Conservation (phyloP, 352 stramenopile species). For the Thalassiosira oceanica region DNA sequence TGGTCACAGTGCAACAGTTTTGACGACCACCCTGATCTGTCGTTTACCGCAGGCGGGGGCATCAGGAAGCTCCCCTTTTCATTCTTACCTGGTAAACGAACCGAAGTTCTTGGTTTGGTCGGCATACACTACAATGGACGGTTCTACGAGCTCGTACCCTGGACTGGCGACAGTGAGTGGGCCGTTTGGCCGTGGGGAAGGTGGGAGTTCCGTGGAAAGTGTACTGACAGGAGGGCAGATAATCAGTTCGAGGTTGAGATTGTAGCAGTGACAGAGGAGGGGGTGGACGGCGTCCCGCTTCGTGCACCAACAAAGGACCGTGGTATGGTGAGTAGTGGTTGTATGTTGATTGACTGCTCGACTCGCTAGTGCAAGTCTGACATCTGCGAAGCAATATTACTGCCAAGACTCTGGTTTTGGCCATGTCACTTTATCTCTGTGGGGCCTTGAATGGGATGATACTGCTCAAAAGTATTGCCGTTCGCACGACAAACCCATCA, state of each 20-base stretch:
- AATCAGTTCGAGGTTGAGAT: slow-evolving; percentile 67
- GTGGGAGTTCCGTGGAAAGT: slow-evolving; percentile 62
- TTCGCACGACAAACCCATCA: slow-evolving; percentile 37
- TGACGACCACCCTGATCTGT: slow-evolving; percentile 52
- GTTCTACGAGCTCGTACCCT: slow-evolving; percentile 81
- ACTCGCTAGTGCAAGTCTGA: background rate
- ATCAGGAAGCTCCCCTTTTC: slow-evolving; percentile 69
- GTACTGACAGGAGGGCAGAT: slow-evolving; percentile 38
- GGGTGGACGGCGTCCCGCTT: slow-evolving; percentile 55
- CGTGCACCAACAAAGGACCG: slow-evolving; percentile 68
- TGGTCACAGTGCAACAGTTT: slow-evolving; percentile 83
- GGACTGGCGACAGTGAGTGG: slow-evolving; percentile 76
- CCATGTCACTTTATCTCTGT: slow-evolving; percentile 60
- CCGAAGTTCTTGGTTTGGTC: slow-evolving; percentile 70
- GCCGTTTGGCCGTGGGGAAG: slow-evolving; percentile 63
- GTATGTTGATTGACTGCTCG: background rate
- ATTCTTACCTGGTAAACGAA: slow-evolving; percentile 48
- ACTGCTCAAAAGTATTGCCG: slow-evolving; percentile 53
- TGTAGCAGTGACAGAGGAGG: slow-evolving; percentile 47
- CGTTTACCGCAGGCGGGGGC: slow-evolving; percentile 73
- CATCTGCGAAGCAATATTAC: slow-evolving; percentile 55
- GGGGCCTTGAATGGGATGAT: slow-evolving; percentile 63
- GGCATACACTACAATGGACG: slow-evolving; percentile 68
- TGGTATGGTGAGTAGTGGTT: slow-evolving; percentile 53
- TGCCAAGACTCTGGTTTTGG: slow-evolving; percentile 74